These are phyloP conservation scores for Adansonia rubrostipa DNA, from an alignment of 441 rosid genomes.

Conservation along the genomic window DNA sequence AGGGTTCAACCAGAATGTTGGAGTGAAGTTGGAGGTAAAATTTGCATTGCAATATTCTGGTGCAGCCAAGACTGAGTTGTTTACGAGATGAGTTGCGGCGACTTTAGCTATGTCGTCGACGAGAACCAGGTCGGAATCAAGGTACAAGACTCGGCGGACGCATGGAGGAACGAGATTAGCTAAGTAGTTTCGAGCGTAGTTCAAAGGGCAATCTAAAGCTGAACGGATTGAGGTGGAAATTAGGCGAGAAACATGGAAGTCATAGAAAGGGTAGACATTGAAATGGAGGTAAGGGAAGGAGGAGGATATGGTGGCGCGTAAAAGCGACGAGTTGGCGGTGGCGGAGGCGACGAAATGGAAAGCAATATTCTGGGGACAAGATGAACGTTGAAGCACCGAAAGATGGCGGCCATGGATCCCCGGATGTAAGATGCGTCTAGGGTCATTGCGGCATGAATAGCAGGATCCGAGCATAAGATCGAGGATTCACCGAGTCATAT, in stretches of 20 bases:
- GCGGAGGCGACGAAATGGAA: constrained; percentile 84
- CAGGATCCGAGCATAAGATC: constrained; percentile 58
- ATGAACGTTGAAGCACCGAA: constrained; percentile 84
- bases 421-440: constrained; percentile 81
- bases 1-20: constrained; percentile 84
- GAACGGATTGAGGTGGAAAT: constrained; percentile 93
- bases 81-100: constrained; percentile 64
- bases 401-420: constrained; percentile 93
- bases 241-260: constrained; percentile 60
- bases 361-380: constrained; percentile 78
- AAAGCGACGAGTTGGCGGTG: constrained; percentile 56
- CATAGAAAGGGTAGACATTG: constrained; percentile 63
- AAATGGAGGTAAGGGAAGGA: constrained; percentile 82
- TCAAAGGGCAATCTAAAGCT: constrained; percentile 83
- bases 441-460: constrained; percentile 90
- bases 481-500: constrained; percentile 27
- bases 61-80: constrained; percentile 70
- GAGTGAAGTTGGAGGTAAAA: constrained; percentile 82
- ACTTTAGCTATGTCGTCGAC: constrained; percentile 86
- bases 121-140: constrained; percentile 86
- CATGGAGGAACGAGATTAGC: constrained; percentile 73
- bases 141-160: constrained; percentile 78
- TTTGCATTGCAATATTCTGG: constrained; percentile 92
- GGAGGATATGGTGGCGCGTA: constrained; percentile 63
- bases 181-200: constrained; percentile 89